phyloP scores from a whole-genome alignment of 2,329 filamentous ascomycete genomes.

The Emergomyces africanus region DNA sequence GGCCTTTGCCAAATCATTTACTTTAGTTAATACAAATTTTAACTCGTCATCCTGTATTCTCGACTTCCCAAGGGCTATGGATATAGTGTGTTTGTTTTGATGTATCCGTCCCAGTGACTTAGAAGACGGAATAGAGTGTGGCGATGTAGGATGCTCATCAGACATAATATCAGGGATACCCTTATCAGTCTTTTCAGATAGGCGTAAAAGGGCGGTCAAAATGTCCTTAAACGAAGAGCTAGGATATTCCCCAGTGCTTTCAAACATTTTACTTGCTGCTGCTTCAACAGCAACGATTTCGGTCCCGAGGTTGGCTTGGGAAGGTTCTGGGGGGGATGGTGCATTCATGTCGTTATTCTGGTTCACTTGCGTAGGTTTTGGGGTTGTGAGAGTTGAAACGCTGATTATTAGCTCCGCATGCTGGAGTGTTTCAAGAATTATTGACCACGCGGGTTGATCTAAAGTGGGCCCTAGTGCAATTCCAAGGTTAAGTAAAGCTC shows the following conservation, averaged over 20 bases:
- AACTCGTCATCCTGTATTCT: conserved; percentile 32
- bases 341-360: conserved; percentile 17
- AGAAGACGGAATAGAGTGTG: conserved; percentile 14
- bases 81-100: conserved; percentile 28
- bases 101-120: conserved; percentile 20
- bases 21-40: conserved; percentile 53
- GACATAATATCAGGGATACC: conserved; percentile 35
- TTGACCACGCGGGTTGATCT: conserved; percentile 65
- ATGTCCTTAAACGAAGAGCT: conserved; percentile 70
- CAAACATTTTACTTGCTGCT: conserved; percentile 72
- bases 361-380: conserved; percentile 17
- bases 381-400: conserved; percentile 16
- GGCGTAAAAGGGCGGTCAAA: conserved; percentile 57
- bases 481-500: conserved; percentile 86
- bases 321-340: conserved; percentile 31
- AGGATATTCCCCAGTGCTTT: conserved; percentile 85
- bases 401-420: conserved; percentile 80
- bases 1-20: conserved; percentile 58
- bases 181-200: conserved; percentile 40
- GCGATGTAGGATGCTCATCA: conserved; percentile 43
- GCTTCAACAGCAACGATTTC: conserved; percentile 84
- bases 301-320: conserved; percentile 52
- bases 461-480: conserved; percentile 88
- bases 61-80: conserved; percentile 27
- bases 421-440: conserved; percentile 81